Evolutionary conservation across 2,329 filamentous ascomycete genomes (phyloP), one percentile per base, ranked within the genome.

Genomic region (Xylaria sp.): DNA sequence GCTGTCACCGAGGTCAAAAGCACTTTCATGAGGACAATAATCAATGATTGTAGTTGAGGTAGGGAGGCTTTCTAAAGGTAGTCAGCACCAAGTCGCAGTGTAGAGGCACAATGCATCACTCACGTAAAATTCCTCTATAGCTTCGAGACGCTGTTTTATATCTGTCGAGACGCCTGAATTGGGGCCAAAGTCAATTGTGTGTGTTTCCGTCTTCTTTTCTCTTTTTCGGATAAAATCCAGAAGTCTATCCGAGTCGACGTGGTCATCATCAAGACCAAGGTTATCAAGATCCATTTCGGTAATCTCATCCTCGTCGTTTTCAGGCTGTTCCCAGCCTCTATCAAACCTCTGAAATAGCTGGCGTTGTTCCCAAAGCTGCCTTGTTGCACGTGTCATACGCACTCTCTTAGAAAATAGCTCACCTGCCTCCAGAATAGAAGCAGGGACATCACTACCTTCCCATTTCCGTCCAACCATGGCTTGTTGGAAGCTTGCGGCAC

Each of bases 371-470:
- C 96, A 99, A 15, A 99, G 83, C 80, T 99, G 96, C 63, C 93
- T 89, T 81, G 97, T 95, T 5, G 93, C 93, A 68, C 96, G 87
- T 0, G 94, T 97, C 86, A 97, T 97, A 72, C 95, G 89, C 79
- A 97, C 96, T 60, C 96, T 88, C 66, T 89, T 91, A 0, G 94
- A 93, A 79, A 99, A 99, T 1, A 99, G 84, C 76, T 96, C 91
- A 8, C 96, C 96, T 7, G 96, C 96, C 80, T 99, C 96, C 18
- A 97, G 87, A 67, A 99, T 98, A 1, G 95, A 98, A 8, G 93
- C 91, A 9, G 96, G 96, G 12, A 99, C 91, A 77, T 97, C 94
- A 70, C 92, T 93, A n/a, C 94, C 94, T 79, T 97, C 91, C 94
- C 94, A 97, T 77, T 88, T 92, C 45, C 93, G 89, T 15, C 93